Conservation (phyloP, 768 basidiomycete species). For the Podaxis pistillaris region DNA sequence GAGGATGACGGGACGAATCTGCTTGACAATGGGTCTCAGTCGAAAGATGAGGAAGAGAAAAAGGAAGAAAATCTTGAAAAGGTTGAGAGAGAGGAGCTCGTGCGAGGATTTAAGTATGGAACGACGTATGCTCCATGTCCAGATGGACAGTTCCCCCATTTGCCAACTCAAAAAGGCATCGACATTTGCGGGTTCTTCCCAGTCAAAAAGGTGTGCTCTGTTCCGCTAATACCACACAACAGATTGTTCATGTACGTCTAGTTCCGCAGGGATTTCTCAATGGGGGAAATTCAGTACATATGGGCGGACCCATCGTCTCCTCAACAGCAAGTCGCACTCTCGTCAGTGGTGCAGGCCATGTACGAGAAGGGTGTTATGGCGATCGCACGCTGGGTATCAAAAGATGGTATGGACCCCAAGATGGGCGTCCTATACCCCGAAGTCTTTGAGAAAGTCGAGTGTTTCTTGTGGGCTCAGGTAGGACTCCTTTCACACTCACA, state of each 20-base stretch:
- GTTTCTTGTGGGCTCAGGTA: conserved; percentile 83
- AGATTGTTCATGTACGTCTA: conserved; percentile 25
- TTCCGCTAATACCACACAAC: neutral
- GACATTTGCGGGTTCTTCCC: conserved; percentile 87
- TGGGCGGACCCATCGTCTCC: conserved; percentile 71
- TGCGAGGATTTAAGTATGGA: conserved; percentile 87
- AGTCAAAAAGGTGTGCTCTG: conserved; percentile 51
- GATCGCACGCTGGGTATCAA: conserved; percentile 79
- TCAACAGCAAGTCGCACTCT: conserved; percentile 79
- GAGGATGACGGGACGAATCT: conserved; percentile 28
- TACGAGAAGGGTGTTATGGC: conserved; percentile 61
- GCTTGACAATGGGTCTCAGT: conserved; percentile 24
- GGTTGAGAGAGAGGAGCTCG: conserved; percentile 77
- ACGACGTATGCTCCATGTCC: conserved; percentile 85
- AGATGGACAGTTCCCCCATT: conserved; percentile 75
- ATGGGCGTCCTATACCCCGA: conserved; percentile 77
- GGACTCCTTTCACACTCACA: conserved; percentile 16
- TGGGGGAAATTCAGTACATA: conserved; percentile 85
- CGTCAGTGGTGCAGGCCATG: conserved; percentile 87
- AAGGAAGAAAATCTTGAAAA: conserved; percentile 42
- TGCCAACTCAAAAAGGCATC: conserved; percentile 80
- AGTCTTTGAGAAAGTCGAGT: conserved; percentile 68
- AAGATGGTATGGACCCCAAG: conserved; percentile 74
- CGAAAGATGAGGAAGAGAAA: conserved; percentile 28
- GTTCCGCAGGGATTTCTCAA: conserved; percentile 80